Base-by-base conservation (phyloP, 345 rosid genomes). In the Microthlaspi erraticum region DNA sequence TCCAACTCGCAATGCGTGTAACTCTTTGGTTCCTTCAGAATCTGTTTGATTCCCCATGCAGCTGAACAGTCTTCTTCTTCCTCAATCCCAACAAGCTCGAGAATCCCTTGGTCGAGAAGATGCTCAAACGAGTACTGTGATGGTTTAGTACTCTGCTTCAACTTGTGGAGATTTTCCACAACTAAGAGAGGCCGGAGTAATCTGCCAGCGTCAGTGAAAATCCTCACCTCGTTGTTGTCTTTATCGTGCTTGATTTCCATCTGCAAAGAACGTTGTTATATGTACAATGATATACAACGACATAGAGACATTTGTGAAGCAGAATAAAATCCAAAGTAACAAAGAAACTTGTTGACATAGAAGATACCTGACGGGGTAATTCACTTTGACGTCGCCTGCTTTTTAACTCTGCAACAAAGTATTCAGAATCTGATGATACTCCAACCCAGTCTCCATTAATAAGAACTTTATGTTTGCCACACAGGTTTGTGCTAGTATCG, bases 401-500 rank as follows among this genome's bases (percentile, higher is more conserved):
- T 73, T 89, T 86, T 26, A 93, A 58, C 67, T 79, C 73, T 31
- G 76, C 71, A 44, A 83, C 91, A 83, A 93, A 86, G 3, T 69
- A 72, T 58, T 55, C 76, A 8, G 93, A 81, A 74, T 90, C 77
- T 55, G 84, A 70, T 66, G 89, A 88, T 31, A 86, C 60, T 39
- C 98, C 98, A 31, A 87, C 80, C 98, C 96, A 93, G 17, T 88
- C 97, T 32, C 98, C 98, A 75, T 93, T 87, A 31, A 93, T 66
- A 73, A 93, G 85, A 18, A 90, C 80, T 79, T 87, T 93, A 68
- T 71, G 66, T 64, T 76, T 84, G 14, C 83, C 85, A 57, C 37
- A 62, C 57, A 88, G 71, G 44, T 82, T 70, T 38, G 84, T 75
- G 54, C 71, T 70, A 23, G 82, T 77, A 76, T 87, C 92, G 53